phyloP scores from a whole-genome alignment of 768 basidiomycete species.

The Phaffia australis region DNA sequence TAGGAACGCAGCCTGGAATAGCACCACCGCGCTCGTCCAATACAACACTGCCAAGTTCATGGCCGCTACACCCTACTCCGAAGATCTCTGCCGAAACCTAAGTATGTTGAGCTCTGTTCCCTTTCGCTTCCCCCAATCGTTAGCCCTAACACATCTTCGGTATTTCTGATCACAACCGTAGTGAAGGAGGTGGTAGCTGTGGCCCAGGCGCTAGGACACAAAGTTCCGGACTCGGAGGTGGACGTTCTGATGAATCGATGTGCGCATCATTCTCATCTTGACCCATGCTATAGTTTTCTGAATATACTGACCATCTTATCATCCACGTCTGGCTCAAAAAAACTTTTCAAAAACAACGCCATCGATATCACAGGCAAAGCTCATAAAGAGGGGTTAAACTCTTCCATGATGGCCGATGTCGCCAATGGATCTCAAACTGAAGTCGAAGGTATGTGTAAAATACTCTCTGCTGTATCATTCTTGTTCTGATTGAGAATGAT shows the following conservation, averaged over 20 bases:
- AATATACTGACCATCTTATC: not conserved
- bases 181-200: slow-evolving; percentile 25
- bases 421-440: slow-evolving; percentile 16
- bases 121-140: not conserved
- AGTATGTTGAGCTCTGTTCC: not conserved
- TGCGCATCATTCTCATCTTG: not conserved
- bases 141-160: not conserved
- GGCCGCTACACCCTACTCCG: slow-evolving; percentile 20
- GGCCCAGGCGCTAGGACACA: slow-evolving; percentile 24
- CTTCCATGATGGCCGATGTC: slow-evolving; percentile 26
- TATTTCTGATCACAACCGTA: not conserved
- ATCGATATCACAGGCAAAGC: slow-evolving; percentile 22
- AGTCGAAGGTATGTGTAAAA: slow-evolving; percentile 11
- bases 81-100: slow-evolving; percentile 21
- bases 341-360: no score
- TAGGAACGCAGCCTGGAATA: slow-evolving; percentile 26
- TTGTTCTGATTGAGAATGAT: no score
- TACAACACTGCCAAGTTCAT: slow-evolving; percentile 22
- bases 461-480: no score
- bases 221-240: slow-evolving; percentile 20
- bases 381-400: slow-evolving; percentile 23
- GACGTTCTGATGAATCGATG: slow-evolving; percentile 24
- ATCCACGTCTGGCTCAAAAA: not conserved
- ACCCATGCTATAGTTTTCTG: not conserved
- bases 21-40: slow-evolving; percentile 20